Base-by-base conservation (phyloP, 75 land plant species). In the Azolla pinnata region DNA sequence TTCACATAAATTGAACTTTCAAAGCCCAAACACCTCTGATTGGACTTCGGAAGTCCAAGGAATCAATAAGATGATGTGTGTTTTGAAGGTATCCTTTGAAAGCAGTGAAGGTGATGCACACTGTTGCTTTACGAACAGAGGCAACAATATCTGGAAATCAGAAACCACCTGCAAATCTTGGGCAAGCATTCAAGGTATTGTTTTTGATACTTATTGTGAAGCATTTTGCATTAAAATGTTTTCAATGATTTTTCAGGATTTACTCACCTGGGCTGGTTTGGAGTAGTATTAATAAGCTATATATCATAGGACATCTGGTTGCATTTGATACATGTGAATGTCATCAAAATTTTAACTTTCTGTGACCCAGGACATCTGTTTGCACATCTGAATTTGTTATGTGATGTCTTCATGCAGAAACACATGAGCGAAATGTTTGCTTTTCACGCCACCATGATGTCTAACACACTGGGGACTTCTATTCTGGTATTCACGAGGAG, bases 21-120 rank as follows among this genome's bases (percentile, higher is more conserved):
- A n/a, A n/a, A n/a, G n/a, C n/a, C n/a, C n/a, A n/a, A n/a, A n/a
- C n/a, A n/a, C n/a, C n/a, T n/a, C n/a, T n/a, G n/a, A n/a, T n/a
- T n/a, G n/a, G n/a, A n/a, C n/a, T n/a, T n/a, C n/a, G n/a, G n/a
- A n/a, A n/a, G n/a, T n/a, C n/a, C n/a, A n/a, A n/a, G n/a, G n/a
- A n/a, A n/a, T n/a, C n/a, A n/a, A n/a, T n/a, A n/a, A n/a, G n/a
- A n/a, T n/a, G n/a, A n/a, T n/a, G n/a, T n/a, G n/a, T n/a, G n/a
- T n/a, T n/a, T n/a, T n/a, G n/a, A n/a, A 93, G 98, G 72, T 95
- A 81, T 71, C 99, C 99, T 16, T 60, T 95, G 72, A 95, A 95
- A 69, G 96, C 99, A 60, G 99, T 90, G 23, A 86, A 87, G 66
- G 97, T 95, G 28, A 95, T 95, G 99, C 96, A 95, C 67, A 83